Conservation (phyloP, 2,329 filamentous ascomycete genomes). For the Clarireedia hainanense region DNA sequence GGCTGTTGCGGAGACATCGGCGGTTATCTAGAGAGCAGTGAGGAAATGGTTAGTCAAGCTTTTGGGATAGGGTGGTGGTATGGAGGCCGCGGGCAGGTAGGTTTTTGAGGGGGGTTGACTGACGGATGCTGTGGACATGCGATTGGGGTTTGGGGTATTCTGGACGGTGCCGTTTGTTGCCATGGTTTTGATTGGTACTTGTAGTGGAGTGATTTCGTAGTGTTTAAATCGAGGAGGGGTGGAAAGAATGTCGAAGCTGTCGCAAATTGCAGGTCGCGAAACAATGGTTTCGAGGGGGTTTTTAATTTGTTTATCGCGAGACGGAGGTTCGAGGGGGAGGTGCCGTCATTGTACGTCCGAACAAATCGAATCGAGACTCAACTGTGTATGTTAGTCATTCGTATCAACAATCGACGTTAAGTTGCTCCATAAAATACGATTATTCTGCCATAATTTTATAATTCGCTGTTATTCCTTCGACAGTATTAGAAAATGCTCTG, state of each 20-base stretch:
- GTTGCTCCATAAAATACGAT: too few relatives aligned
- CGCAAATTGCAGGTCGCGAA: too few relatives aligned
- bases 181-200: conserved; percentile 9
- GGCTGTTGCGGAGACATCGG: conserved; percentile 23
- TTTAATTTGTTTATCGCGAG: too few relatives aligned
- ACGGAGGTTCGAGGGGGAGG: too few relatives aligned
- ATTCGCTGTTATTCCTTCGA: background rate
- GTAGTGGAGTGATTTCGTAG: background rate
- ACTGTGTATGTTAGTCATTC: too few relatives aligned
- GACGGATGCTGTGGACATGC: conserved; percentile 16
- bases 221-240: background rate
- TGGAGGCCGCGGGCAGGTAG: background rate
- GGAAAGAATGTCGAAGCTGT: too few relatives aligned
- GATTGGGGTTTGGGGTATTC: conserved; percentile 17
- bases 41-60: background rate
- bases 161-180: conserved; percentile 11
- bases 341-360: too few relatives aligned
- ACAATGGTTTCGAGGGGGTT: too few relatives aligned
- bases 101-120: background rate
- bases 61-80: conserved; percentile 1
- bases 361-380: too few relatives aligned
- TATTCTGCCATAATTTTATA: background rate
- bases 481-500: background rate
- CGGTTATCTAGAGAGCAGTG: conserved; percentile 11
- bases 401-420: too few relatives aligned